phyloP scores from a whole-genome alignment of 768 basidiomycete genomes.

The Phlebiopsis gigantea region DNA sequence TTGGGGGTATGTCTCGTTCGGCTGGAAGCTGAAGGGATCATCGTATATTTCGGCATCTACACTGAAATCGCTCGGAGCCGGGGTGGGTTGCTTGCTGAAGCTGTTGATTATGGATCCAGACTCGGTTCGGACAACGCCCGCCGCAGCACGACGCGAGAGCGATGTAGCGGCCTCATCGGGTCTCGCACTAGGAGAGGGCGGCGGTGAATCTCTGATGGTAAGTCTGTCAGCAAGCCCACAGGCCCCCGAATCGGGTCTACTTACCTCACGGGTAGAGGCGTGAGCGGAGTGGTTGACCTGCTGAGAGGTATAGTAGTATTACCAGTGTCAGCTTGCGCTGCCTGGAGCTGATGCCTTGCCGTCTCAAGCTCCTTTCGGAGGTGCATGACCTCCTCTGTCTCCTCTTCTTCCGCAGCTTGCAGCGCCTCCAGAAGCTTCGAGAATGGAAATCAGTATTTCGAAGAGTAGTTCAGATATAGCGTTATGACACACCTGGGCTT shows the following conservation, averaged over 20 bases:
- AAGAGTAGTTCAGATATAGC: neutral
- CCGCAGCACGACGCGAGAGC: slow-evolving; percentile 1
- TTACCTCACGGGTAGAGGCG: slow-evolving; percentile 5
- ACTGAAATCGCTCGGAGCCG: slow-evolving; percentile 37
- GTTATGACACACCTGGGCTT: slow-evolving; percentile 33
- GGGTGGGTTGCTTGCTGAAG: slow-evolving; percentile 45
- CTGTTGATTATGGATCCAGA: slow-evolving; percentile 44
- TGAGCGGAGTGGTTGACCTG: neutral
- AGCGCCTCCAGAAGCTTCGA: slow-evolving; percentile 10
- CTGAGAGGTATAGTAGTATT: neutral
- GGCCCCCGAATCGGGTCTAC: neutral
- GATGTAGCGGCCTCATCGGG: slow-evolving; percentile 2
- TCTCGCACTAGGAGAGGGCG: slow-evolving; percentile 4
- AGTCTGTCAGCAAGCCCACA: neutral
- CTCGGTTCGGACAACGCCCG: slow-evolving; percentile 32
- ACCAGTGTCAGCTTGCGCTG: slow-evolving; percentile 21
- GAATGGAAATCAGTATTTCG: neutral
- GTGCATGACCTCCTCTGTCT: slow-evolving; percentile 22
- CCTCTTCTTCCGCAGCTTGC: slow-evolving; percentile 27
- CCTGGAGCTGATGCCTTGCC: slow-evolving; percentile 25
- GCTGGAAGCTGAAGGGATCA: slow-evolving; percentile 5
- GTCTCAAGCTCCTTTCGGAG: slow-evolving; percentile 24
- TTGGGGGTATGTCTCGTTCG: neutral
- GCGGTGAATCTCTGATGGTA: slow-evolving; percentile 3
- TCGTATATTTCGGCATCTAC: slow-evolving; percentile 20